Percentiles rank a stretch among this genome's conserved stretches.
Evolutionary conservation across 257 asterid species (phyloP).

Genomic region (Gentiana dahurica): DNA sequence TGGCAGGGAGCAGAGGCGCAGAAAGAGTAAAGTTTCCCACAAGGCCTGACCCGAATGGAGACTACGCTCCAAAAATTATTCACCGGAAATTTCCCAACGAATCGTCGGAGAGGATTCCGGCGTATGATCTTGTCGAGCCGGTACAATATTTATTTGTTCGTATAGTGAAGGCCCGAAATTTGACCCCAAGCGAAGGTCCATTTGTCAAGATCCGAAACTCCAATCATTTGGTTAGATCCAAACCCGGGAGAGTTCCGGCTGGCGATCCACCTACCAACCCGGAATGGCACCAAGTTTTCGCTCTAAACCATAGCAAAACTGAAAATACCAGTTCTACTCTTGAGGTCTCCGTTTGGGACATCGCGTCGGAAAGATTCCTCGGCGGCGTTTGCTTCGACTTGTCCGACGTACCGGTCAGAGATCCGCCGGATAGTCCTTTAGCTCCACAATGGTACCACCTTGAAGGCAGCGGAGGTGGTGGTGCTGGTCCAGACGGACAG

Average conservation of each 20-base stretch:
- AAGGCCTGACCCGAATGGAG: slow-evolving; percentile 42
- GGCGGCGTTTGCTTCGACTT: slow-evolving; percentile 94
- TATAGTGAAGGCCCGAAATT: slow-evolving; percentile 70
- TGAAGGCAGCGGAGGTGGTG: slow-evolving; percentile 62
- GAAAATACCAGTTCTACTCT: slow-evolving; percentile 58
- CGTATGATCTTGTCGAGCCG: slow-evolving; percentile 78
- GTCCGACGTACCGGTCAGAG: slow-evolving; percentile 89
- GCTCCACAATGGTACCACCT: slow-evolving; percentile 98
- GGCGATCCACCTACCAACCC: slow-evolving; percentile 42
- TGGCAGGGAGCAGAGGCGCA: slow-evolving; percentile 24
- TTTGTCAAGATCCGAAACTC: slow-evolving; percentile 50
- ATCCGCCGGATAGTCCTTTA: slow-evolving; percentile 92
- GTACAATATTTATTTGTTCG: slow-evolving; percentile 72
- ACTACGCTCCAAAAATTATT: slow-evolving; percentile 54
- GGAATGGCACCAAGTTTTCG: slow-evolving; percentile 83
- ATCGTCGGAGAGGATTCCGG: slow-evolving; percentile 44
- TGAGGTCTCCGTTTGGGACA: slow-evolving; percentile 86
- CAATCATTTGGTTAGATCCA: slow-evolving; percentile 33
- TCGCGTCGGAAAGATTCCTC: slow-evolving; percentile 53
- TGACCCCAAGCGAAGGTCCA: slow-evolving; percentile 43
- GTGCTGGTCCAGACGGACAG: slow-evolving; percentile 33
- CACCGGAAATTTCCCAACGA: slow-evolving; percentile 41
- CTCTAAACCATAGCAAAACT: slow-evolving; percentile 48
- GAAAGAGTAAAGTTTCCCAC: slow-evolving; percentile 38
- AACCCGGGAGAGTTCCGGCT: slow-evolving; percentile 42